Evolutionary conservation across 148 eudicot genomes (phyloP).

Genomic region (Vaccinium vitisidaea): DNA sequence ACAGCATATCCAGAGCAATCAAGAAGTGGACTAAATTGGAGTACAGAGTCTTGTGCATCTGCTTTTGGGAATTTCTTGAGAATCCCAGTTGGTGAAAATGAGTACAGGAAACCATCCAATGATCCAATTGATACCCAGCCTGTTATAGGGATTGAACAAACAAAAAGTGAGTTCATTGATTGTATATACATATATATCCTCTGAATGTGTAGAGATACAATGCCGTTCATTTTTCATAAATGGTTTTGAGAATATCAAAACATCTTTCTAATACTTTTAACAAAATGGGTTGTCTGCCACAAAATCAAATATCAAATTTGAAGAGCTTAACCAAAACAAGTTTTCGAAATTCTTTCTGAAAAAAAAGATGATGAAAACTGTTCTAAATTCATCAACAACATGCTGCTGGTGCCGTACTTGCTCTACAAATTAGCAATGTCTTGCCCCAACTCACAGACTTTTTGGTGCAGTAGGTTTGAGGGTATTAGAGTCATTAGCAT

Average conservation of each 20-base stretch:
- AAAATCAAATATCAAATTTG: background rate
- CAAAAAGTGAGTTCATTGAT: background rate
- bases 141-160: slow-evolving; percentile 17
- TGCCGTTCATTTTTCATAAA: background rate
- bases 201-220: background rate
- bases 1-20: slow-evolving; percentile 93
- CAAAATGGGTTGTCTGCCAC: background rate
- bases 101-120: slow-evolving; percentile 76
- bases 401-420: background rate
- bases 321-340: background rate
- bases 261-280: background rate
- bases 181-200: background rate
- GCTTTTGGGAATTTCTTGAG: slow-evolving; percentile 54
- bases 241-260: background rate
- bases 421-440: background rate
- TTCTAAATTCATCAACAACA: background rate
- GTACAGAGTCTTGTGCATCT: slow-evolving; percentile 35
- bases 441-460: background rate
- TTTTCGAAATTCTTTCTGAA: background rate
- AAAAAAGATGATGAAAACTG: background rate
- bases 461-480: background rate
- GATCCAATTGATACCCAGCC: slow-evolving; percentile 97
- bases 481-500: background rate
- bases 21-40: slow-evolving; percentile 76
- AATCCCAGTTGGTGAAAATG: slow-evolving; percentile 73